Evolutionary conservation across 306 rosid genomes (phyloP).

Genomic region (Lathyrus oleraceus): DNA sequence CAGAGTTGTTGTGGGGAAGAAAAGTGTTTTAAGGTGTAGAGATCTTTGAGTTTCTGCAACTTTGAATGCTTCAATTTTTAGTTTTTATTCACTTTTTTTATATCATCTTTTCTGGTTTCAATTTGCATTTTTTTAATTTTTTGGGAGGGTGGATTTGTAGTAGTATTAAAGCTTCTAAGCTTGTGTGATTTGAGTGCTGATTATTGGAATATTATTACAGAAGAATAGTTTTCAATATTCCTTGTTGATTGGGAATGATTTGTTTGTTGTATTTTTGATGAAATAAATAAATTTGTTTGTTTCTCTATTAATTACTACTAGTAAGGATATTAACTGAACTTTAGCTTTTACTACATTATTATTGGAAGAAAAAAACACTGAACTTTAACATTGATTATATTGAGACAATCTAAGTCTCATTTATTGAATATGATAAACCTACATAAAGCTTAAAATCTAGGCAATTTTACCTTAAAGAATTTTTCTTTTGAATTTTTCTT

Average conservation of each 20-base stretch:
- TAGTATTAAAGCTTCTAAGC: neutral
- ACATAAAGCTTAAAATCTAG: neutral
- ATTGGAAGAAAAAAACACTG: neutral
- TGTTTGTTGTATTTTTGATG: neutral
- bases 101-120: neutral
- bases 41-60: conserved; percentile 42
- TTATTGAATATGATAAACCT: neutral
- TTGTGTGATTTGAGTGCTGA: neutral
- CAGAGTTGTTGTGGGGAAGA: conserved; percentile 40
- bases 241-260: neutral
- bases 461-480: neutral
- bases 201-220: neutral
- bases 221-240: conserved; percentile 7
- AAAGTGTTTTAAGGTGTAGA: conserved; percentile 53
- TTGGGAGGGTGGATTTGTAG: neutral
- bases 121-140: neutral
- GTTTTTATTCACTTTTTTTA: neutral
- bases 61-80: conserved; percentile 21
- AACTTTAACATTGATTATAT: neutral
- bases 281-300: neutral
- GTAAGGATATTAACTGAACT: neutral
- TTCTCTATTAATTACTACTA: neutral
- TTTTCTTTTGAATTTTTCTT: no score
- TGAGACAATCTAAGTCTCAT: neutral
- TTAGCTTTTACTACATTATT: neutral